These are phyloP conservation scores for Rhytidhysteron rufulum DNA, from an alignment of 2,329 filamentous ascomycete species.

Conservation along the genomic window DNA sequence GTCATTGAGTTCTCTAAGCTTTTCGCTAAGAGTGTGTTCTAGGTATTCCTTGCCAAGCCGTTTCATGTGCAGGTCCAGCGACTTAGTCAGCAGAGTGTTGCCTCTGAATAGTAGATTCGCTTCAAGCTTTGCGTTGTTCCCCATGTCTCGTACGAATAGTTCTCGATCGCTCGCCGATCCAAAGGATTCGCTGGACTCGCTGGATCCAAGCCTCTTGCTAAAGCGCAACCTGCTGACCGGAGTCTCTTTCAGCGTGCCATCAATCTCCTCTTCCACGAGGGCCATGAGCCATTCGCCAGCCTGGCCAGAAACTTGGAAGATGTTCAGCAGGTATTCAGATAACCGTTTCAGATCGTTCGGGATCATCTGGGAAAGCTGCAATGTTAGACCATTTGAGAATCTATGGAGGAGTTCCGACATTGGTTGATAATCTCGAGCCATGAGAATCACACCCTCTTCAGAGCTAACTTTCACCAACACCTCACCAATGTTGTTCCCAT, in stretches of 20 bases:
- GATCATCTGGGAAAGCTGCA: conserved; percentile 76
- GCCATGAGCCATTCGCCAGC: conserved; percentile 88
- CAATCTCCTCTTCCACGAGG: conserved; percentile 94
- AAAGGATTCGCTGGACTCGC: conserved; percentile 58
- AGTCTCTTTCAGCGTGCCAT: conserved; percentile 80
- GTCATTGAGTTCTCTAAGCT: conserved; percentile 84
- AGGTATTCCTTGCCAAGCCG: conserved; percentile 89
- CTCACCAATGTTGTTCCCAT: conserved; percentile 72
- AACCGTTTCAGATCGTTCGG: conserved; percentile 74
- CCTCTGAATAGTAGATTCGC: conserved; percentile 93
- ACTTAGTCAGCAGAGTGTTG: conserved; percentile 89
- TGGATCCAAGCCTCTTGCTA: conserved; percentile 66
- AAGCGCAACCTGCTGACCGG: conserved; percentile 65
- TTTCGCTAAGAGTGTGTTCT: conserved; percentile 79
- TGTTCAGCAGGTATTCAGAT: conserved; percentile 83
- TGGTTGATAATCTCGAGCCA: conserved; percentile 78
- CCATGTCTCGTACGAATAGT: conserved; percentile 70
- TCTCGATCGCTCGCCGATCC: conserved; percentile 59
- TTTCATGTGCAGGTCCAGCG: conserved; percentile 93
- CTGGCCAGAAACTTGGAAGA: conserved; percentile 87
- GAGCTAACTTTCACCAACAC: conserved; percentile 79
- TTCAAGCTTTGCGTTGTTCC: conserved; percentile 75
- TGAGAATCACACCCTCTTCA: conserved; percentile 85
- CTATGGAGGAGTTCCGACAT: conserved; percentile 80
- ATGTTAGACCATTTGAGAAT: conserved; percentile 78